Base-by-base conservation (phyloP, 192 early-diverging fungal species). In the Fimicolochytrium jonesii region DNA sequence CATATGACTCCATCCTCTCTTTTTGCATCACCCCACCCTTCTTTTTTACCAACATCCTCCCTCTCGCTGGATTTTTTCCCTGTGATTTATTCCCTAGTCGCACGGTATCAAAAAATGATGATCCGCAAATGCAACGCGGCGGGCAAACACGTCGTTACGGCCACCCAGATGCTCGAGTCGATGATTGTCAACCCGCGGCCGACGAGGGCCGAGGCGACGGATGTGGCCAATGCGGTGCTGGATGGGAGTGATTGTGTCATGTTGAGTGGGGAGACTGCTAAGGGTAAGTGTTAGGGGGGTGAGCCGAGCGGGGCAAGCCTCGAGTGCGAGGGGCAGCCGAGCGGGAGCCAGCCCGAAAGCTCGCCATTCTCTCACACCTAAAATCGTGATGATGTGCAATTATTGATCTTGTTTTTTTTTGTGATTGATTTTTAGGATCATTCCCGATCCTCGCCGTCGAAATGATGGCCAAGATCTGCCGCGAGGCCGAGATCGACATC, bases 261-360 rank as follows among this genome's bases (percentile, higher is more conserved):
- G 96, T 78, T 99, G 44, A 94, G 92, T 44, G 95, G 95, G 49
- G 95, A 98, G 77, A 97, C 94, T 3, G 95, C 95, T 58, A 97
- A 96, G 80, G 95, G 64, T 58, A 42, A 55, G 26, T n/a, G n/a
- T n/a, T n/a, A n/a, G n/a, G n/a, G n/a, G n/a, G n/a, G n/a, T n/a
- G n/a, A n/a, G n/a, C n/a, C n/a, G n/a, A n/a, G n/a, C n/a, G n/a
- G n/a, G n/a, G n/a, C n/a, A n/a, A n/a, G n/a, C n/a, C n/a, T n/a
- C n/a, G n/a, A n/a, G n/a, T n/a, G n/a, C n/a, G n/a, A n/a, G n/a
- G n/a, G n/a, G n/a, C n/a, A n/a, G n/a, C n/a, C 6, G 53, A 17
- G 26, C 6, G 17, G 53, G 18, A 34, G 15, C 3, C n/a, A 30
- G 26, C 30, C 7, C 20, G 50, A 30, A 13, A 11, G 28, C 28